These are phyloP conservation scores for Saturnispora serradocipensis DNA, from an alignment of 805 yeast species.

Conservation along the genomic window DNA sequence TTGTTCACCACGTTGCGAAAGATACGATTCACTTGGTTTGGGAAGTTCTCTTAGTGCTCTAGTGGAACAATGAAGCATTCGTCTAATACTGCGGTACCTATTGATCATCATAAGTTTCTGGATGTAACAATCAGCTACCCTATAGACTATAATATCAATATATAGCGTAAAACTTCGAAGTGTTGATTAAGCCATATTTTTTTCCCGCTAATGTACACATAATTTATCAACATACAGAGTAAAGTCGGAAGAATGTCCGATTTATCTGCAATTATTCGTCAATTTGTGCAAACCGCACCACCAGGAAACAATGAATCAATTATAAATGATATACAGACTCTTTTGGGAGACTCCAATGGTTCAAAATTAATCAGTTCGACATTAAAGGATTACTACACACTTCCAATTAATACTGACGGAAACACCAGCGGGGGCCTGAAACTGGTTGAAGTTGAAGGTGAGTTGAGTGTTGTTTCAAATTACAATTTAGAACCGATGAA, in stretches of 20 bases:
- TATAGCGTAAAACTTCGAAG: not conserved
- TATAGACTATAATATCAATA: not conserved
- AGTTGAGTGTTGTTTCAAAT: constrained; percentile 35
- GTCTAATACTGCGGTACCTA: not conserved
- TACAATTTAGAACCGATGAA: constrained; percentile 31
- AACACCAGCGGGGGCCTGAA: constrained; percentile 22
- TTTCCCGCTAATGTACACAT: not conserved
- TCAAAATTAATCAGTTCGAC: constrained; percentile 19
- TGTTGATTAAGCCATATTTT: not conserved
- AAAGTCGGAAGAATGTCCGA: constrained; percentile 11
- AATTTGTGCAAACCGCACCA: constrained; percentile 42
- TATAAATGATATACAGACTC: constrained; percentile 22
- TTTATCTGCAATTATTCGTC: constrained; percentile 23
- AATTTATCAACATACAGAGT: not conserved
- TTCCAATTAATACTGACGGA: not conserved
- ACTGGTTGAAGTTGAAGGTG: constrained; percentile 22
- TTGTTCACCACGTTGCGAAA: constrained; percentile 21
- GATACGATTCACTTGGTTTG: constrained; percentile 20
- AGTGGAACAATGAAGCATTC: not conserved
- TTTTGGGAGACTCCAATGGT: constrained; percentile 21
- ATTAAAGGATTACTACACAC: constrained; percentile 20
- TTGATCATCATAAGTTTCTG: not conserved
- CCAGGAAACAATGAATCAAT: constrained; percentile 40
- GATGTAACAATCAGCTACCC: not conserved
- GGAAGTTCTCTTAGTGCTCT: constrained; percentile 8